Evolutionary conservation across 305 asterid genomes (phyloP), one percentile per base, ranked within the genome.

Genomic region (Lippia alba): DNA sequence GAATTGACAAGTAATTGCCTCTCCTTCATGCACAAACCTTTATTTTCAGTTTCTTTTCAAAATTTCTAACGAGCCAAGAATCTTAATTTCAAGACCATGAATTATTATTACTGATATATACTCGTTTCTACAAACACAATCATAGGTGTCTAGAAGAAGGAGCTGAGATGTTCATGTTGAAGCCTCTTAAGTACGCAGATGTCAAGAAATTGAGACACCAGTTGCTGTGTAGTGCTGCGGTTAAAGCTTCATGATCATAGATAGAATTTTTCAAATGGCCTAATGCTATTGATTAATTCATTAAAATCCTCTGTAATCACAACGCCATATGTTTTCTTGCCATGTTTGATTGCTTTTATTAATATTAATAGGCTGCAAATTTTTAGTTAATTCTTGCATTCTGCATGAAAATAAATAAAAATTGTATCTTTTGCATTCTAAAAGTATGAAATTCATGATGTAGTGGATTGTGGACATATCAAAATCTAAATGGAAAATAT

Each of bases 101-200:
- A 4, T 36, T 24, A 24, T 36, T 36, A 36, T 41, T 18, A 50
- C 6, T 20, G 0, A 6, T 36, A 36, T 36, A 8, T 56, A 16
- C 10, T 50, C 19, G 8, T 12, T 15, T 32, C 19, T 61, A 54
- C 71, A 45, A 5, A n/a, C 30, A 24, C 30, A 24, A 24, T 24
- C 30, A 58, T 46, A 85, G 89, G 78, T 85, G 89, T 70, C 46
- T 85, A 12, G 85, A 85, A 74, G 87, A 85, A 80, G 89, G 89
- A 63, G 89, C 89, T 5, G 80, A 85, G 36, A 82, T 85, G 89
- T 85, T 85, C 78, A 85, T 85, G 84, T 46, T 82, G 57, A 85
- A 85, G 80, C 86, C 86, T 66, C 86, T 82, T 46, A 82, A 78
- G 63, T 34, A 60, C 56, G 61, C 86, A 0, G 86, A 82, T 15